Base-by-base conservation (phyloP, 2,329 filamentous ascomycete genomes). In the Xylariomycetidae sp. region DNA sequence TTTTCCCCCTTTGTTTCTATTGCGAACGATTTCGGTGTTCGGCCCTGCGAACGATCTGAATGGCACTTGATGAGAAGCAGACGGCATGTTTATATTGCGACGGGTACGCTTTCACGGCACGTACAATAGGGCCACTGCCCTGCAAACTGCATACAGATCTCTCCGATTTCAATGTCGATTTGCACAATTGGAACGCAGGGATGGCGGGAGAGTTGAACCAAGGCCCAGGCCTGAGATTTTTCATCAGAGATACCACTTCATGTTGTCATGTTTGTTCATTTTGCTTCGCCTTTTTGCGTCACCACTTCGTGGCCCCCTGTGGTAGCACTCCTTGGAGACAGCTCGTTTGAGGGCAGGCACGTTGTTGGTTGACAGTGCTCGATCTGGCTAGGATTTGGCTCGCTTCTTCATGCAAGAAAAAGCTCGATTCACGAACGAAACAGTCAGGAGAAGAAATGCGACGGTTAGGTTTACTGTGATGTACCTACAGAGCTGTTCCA, bases 231-330 rank as follows among this genome's bases (percentile, higher is more conserved):
- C 40, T 25, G 24, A 39, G 31, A 39, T 39, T 41, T 29, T 29
- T 13, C 24, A 25, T 15, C 23, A 31, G 40, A 52, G 49, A 52
- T 53, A 53, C 49, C 46, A 53, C 45, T 39, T 48, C 29, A 39
- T 45, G 42, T 34, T 41, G 37, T 31, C 18, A 29, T 25, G 23
- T 25, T 15, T 19, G 7, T 28, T 25, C 14, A 10, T 12, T n/a
- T n/a, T n/a, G n/a, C n/a, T n/a, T n/a, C n/a, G n/a, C n/a, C 31
- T 34, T 34, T 37, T 27, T 32, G 24, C 29, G 27, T 31, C 13
- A 37, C 27, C 24, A 31, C 25, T 40, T 18, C 19, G 30, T 25
- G 16, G 32, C 37, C 19, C 22, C 19, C 29, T 23, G n/a, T n/a
- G n/a, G n/a, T n/a, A n/a, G n/a, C n/a, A n/a, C n/a, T n/a, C n/a